Conservation (phyloP, 106 monocot genomes). For the Apostasia ramifera region DNA sequence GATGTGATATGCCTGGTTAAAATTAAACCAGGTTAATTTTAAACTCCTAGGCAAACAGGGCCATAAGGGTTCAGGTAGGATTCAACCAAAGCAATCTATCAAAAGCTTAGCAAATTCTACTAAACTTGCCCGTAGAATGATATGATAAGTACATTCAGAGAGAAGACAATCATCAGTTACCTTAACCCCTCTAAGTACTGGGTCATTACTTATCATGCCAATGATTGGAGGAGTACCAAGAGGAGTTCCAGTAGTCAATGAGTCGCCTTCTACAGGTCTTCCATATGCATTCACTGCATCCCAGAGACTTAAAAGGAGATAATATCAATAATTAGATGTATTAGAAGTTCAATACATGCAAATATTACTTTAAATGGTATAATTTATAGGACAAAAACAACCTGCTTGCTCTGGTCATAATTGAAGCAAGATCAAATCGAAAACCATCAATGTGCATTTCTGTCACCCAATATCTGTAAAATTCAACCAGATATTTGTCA, state of each 20-base stretch:
- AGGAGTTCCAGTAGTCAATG: conserved; percentile 59
- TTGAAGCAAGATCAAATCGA: conserved; percentile 91
- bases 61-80: too few relatives aligned
- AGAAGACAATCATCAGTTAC: conserved; percentile 19
- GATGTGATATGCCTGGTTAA: too few relatives aligned
- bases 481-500: background rate
- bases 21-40: too few relatives aligned
- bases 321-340: conserved; percentile 1
- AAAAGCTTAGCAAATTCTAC: too few relatives aligned
- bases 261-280: conserved; percentile 47
- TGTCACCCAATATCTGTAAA: conserved; percentile 75
- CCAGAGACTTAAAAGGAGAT: conserved; percentile 47
- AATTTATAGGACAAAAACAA: background rate
- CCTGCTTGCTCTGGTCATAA: conserved; percentile 86
- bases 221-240: conserved; percentile 62
- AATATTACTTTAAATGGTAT: background rate
- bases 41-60: too few relatives aligned
- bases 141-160: background rate
- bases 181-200: conserved; percentile 69
- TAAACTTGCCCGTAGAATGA: background rate
- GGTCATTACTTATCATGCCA: conserved; percentile 89
- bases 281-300: conserved; percentile 80
- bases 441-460: conserved; percentile 98
- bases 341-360: background rate
- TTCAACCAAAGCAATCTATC: too few relatives aligned